These are phyloP conservation scores for Amphibolis antarctica DNA, from an alignment of 106 monocot genomes.

Conservation along the genomic window DNA sequence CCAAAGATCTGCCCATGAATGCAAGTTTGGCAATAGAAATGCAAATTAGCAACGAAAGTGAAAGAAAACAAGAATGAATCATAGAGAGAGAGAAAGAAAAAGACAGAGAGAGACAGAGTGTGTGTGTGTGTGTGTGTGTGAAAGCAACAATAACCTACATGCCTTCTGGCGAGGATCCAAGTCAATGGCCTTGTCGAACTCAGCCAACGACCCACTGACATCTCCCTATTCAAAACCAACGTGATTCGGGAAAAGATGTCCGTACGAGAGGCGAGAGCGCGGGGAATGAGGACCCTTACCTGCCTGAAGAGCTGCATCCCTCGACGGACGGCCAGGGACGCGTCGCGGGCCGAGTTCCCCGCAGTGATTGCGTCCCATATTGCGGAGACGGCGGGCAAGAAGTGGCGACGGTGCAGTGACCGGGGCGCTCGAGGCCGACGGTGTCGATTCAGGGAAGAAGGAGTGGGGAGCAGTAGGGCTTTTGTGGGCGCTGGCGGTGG, in stretches of 20 bases:
- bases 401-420: conserved; percentile 36
- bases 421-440: background rate
- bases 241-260: background rate
- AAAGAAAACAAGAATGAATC: background rate
- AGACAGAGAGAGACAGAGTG: background rate
- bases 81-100: background rate
- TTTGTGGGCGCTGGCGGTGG: no score
- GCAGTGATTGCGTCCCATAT: conserved; percentile 58
- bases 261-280: background rate
- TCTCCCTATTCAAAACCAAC: conserved; percentile 52
- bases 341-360: conserved; percentile 37
- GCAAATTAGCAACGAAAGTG: no score
- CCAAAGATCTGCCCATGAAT: conserved; percentile 40
- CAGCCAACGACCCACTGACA: conserved; percentile 55
- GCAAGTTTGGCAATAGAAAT: no score
- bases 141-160: conserved; percentile 32
- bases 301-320: conserved; percentile 83
- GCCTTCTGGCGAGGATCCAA: conserved; percentile 80
- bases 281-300: conserved; percentile 16
- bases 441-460: no score
- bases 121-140: background rate
- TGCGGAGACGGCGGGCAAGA: conserved; percentile 40
- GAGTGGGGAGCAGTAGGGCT: no score
- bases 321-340: conserved; percentile 50
- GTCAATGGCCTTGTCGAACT: conserved; percentile 74